Percentiles rank a stretch among this genome's conserved stretches.
Evolutionary conservation across 169 alveolate genomes (phyloP).

Genomic region (Perkinsus olseni): DNA sequence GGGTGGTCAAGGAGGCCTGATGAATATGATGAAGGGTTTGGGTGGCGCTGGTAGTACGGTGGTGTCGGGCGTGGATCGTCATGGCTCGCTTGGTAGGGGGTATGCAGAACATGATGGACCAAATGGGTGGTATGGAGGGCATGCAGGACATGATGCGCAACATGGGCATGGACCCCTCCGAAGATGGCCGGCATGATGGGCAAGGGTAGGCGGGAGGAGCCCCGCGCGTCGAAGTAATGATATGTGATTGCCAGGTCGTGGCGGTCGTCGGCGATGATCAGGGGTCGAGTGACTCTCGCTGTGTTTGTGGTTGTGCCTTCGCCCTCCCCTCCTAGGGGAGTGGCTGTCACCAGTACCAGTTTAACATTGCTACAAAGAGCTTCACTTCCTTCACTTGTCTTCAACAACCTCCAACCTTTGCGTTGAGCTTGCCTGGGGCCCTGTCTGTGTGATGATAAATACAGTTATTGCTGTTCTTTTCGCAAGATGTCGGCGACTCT

Average conservation of each 20-base stretch:
- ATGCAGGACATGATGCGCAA: slow-evolving; percentile 32
- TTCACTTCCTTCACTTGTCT: not conserved
- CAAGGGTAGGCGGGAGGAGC: not conserved
- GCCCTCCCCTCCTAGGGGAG: too few species aligned
- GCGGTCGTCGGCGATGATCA: not conserved
- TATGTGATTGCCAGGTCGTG: not conserved
- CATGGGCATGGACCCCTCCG: slow-evolving; percentile 14
- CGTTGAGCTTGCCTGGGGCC: not conserved
- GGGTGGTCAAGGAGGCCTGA: slow-evolving; percentile 91
- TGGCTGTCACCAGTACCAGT: not conserved
- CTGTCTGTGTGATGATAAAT: not conserved
- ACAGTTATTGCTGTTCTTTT: not conserved
- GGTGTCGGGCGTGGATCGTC: not conserved
- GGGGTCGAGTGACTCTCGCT: not conserved
- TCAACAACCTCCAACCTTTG: not conserved
- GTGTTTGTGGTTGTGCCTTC: not conserved
- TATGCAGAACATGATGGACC: slow-evolving; percentile 24
- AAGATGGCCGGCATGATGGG: not conserved
- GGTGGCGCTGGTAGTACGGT: not conserved
- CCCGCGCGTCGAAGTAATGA: too few species aligned
- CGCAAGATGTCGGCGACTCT: not conserved
- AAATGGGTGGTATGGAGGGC: slow-evolving; percentile 37
- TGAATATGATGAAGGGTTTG: slow-evolving; percentile 82
- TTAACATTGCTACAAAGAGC: not conserved
- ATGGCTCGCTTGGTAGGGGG: not conserved